Conservation (phyloP, 2,329 filamentous ascomycete species). For the Diplodia intermedia region DNA sequence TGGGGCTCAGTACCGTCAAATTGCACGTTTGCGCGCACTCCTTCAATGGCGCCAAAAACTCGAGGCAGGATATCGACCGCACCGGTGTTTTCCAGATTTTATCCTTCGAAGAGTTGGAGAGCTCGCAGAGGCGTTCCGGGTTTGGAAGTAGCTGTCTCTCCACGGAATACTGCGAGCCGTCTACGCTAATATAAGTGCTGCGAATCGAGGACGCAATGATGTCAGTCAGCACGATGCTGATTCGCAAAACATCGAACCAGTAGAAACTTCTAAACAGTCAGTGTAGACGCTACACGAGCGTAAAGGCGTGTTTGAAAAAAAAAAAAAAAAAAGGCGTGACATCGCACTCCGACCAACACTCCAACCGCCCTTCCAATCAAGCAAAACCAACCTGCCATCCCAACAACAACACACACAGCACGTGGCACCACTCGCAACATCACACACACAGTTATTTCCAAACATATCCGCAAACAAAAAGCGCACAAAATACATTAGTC, state of each 20-base stretch:
- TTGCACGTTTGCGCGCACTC: background rate
- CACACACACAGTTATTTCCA: background rate
- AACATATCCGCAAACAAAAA: slow-evolving; percentile 3
- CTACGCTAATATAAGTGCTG: too few species aligned
- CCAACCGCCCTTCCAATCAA: background rate
- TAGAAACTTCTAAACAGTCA: too few species aligned
- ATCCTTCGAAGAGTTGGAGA: background rate
- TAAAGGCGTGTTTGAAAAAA: too few species aligned
- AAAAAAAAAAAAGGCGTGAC: too few species aligned
- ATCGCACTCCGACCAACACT: background rate
- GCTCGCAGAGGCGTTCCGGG: background rate
- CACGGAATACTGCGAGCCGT: too few species aligned
- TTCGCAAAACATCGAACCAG: too few species aligned
- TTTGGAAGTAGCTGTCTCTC: background rate
- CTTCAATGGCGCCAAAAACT: background rate
- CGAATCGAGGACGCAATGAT: too few species aligned
- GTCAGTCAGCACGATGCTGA: too few species aligned
- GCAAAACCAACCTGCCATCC: background rate
- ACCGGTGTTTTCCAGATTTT: background rate
- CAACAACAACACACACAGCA: background rate
- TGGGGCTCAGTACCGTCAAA: background rate
- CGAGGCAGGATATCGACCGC: background rate
- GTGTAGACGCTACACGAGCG: too few species aligned
- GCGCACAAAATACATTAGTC: slow-evolving; percentile 2
- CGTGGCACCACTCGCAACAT: background rate